A percentile compares a stretch with the other conserved stretches of the same genome.
Conservation (phyloP, 2,329 filamentous ascomycete species). For the Elsinoe fawcettii region DNA sequence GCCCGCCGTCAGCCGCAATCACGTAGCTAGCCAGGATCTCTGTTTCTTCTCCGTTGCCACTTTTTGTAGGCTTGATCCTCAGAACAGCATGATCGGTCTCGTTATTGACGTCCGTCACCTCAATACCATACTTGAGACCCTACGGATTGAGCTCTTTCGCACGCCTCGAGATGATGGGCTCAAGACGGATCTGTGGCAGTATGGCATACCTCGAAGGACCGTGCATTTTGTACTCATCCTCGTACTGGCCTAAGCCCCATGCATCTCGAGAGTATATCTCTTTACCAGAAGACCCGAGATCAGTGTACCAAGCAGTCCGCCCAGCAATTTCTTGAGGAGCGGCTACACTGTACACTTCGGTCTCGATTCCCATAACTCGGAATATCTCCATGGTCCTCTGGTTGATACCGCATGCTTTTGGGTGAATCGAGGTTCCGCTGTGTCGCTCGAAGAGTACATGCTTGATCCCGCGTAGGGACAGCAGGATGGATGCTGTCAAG, state of each 20-base stretch:
- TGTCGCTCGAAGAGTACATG: slow-evolving; percentile 27
- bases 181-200: slow-evolving; percentile 32
- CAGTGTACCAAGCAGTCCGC: slow-evolving; percentile 28
- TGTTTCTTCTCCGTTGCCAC: neutral
- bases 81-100: slow-evolving; percentile 22
- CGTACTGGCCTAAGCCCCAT: slow-evolving; percentile 25
- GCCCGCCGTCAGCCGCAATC: slow-evolving; percentile 31
- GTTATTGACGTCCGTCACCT: slow-evolving; percentile 23
- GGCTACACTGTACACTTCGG: slow-evolving; percentile 21
- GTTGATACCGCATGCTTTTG: slow-evolving; percentile 27
- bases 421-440: slow-evolving; percentile 26
- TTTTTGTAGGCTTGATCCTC: slow-evolving; percentile 20
- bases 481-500: slow-evolving; percentile 25
- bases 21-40: slow-evolving; percentile 24
- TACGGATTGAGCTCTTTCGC: slow-evolving; percentile 28
- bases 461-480: slow-evolving; percentile 24
- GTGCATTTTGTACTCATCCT: slow-evolving; percentile 21
- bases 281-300: slow-evolving; percentile 23
- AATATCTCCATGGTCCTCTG: slow-evolving; percentile 25
- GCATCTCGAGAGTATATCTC: slow-evolving; percentile 26
- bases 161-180: slow-evolving; percentile 28
- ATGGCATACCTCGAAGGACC: slow-evolving; percentile 27
- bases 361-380: slow-evolving; percentile 25
- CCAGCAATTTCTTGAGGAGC: slow-evolving; percentile 23
- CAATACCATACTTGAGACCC: slow-evolving; percentile 25